These are phyloP conservation scores for Puccinia coronata DNA, from an alignment of 1,284 basidiomycete species.

Conservation along the genomic window DNA sequence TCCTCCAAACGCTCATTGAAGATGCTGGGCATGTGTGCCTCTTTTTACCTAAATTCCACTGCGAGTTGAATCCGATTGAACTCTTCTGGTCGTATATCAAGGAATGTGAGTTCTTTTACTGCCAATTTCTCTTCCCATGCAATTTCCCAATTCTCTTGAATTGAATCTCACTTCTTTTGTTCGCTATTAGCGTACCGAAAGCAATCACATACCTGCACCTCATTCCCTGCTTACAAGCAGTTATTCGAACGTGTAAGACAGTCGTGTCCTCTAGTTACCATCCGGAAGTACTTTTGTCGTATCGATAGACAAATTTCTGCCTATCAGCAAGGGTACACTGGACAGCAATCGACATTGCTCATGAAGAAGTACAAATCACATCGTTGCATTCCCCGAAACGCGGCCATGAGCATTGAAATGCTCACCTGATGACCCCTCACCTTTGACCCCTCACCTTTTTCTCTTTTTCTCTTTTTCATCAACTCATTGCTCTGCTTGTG, in stretches of 20 bases:
- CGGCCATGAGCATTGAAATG: not conserved
- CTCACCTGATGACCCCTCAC: too few species aligned
- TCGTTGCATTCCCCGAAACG: not conserved
- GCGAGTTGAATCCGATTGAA: too few species aligned
- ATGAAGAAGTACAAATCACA: constrained; percentile 13
- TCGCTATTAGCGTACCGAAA: not conserved
- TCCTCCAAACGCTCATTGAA: not conserved
- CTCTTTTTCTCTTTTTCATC: too few species aligned
- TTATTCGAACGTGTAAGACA: constrained; percentile 12
- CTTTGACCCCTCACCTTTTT: too few species aligned
- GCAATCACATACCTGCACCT: not conserved
- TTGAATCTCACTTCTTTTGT: too few species aligned
- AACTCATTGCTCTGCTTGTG: too few species aligned
- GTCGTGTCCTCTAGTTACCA: not conserved
- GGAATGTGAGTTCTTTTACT: not conserved
- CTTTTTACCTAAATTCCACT: too few species aligned
- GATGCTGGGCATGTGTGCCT: too few species aligned
- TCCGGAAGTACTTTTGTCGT: constrained; percentile 14
- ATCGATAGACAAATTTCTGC: constrained; percentile 14
- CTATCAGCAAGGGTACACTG: not conserved
- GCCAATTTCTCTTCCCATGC: not conserved
- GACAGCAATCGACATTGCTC: not conserved
- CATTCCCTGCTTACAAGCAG: constrained; percentile 20
- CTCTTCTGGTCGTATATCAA: too few species aligned
- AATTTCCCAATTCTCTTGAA: not conserved